A percentile compares a stretch with the other conserved stretches of the same genome.
Conservation (phyloP, 208 protist genomes). For the Leishmania major region DNA sequence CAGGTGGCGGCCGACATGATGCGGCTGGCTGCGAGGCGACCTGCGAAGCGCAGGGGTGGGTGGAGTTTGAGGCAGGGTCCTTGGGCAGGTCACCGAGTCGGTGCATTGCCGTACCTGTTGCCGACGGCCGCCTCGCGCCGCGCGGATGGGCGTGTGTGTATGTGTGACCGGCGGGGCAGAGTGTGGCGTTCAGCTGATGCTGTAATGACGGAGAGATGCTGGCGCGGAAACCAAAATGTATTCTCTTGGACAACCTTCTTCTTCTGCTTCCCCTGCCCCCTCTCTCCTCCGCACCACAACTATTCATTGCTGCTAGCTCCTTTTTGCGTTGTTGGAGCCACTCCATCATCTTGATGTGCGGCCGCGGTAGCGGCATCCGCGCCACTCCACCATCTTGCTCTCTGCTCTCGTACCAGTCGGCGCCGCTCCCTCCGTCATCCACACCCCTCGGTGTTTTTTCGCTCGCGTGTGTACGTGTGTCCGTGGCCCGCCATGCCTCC, state of each 20-base stretch:
- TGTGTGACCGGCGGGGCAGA: too few relatives aligned
- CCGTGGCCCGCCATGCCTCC: constrained; percentile 12
- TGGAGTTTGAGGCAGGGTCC: neutral
- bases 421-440: neutral
- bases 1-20: neutral
- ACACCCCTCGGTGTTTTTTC: neutral
- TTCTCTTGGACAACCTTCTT: neutral
- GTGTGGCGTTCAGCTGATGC: neutral
- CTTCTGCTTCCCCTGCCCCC: neutral
- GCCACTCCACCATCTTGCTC: neutral
- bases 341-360: neutral
- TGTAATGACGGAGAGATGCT: neutral
- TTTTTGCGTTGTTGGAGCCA: neutral
- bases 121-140: neutral
- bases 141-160: neutral
- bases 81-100: neutral
- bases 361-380: neutral
- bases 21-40: neutral
- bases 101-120: neutral
- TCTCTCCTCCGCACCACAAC: neutral
- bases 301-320: neutral
- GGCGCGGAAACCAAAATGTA: neutral
- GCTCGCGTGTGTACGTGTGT: neutral
- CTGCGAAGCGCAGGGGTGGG: neutral
- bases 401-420: neutral